Conservation (phyloP, 805 yeast genomes). For the Scheffersomyces ergatensis region DNA sequence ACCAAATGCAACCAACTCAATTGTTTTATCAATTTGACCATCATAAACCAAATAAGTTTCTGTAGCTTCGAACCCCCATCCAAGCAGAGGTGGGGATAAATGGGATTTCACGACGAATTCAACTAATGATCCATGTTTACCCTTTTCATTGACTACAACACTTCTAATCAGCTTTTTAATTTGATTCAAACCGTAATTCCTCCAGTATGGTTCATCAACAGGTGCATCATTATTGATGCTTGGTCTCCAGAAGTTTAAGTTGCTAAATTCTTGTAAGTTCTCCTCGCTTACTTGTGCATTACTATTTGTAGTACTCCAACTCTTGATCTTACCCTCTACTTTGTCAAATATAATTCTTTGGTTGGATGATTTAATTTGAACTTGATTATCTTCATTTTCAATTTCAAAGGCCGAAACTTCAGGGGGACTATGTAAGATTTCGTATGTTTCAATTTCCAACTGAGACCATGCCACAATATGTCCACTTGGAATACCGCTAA, state of each 20-base stretch:
- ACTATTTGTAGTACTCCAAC: constrained; percentile 5
- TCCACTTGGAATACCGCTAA: constrained; percentile 9
- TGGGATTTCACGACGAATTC: constrained; percentile 11
- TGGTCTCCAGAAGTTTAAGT: constrained; percentile 26
- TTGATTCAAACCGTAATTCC: constrained; percentile 17
- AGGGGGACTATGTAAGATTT: background rate
- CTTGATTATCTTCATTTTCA: background rate
- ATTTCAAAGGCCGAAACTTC: background rate
- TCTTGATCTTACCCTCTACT: constrained; percentile 7
- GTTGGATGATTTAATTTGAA: background rate
- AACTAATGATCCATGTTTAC: constrained; percentile 2
- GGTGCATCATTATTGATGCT: constrained; percentile 22
- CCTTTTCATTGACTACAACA: background rate
- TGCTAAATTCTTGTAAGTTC: background rate
- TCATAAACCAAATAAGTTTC: constrained; percentile 7
- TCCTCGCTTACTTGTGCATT: background rate
- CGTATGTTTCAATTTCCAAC: background rate
- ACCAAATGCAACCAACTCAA: constrained; percentile 5
- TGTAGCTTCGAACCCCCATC: constrained; percentile 20
- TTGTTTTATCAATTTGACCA: constrained; percentile 4
- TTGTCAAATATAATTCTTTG: constrained; percentile 4
- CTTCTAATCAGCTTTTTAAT: constrained; percentile 8
- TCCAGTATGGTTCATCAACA: constrained; percentile 23
- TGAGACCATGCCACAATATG: constrained; percentile 25
- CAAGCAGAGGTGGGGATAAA: constrained; percentile 19